These are phyloP conservation scores for Spathaspora passalidarum DNA, from an alignment of 805 yeast genomes.

Conservation along the genomic window DNA sequence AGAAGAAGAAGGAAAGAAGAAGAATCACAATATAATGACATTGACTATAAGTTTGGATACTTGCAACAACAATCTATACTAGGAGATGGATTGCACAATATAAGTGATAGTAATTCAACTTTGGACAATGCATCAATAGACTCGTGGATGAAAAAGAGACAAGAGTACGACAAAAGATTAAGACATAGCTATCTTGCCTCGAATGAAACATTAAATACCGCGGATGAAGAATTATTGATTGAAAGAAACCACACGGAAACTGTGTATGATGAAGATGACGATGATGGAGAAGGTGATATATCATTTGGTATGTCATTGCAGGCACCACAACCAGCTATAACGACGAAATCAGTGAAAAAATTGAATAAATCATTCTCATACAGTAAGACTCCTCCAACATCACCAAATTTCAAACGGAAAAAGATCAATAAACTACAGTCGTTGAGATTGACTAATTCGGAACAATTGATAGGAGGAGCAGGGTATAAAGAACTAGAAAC, in stretches of 20 bases:
- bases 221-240: conserved; percentile 9
- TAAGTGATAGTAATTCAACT: conserved; percentile 33
- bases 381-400: conserved; percentile 18
- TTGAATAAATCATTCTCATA: conserved; percentile 23
- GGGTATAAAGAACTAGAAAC: neutral
- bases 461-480: conserved; percentile 4
- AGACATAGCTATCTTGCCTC: conserved; percentile 28
- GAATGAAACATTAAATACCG: conserved; percentile 21
- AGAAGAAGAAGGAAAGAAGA: conserved; percentile 21
- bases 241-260: conserved; percentile 5
- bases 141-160: conserved; percentile 52
- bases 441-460: conserved; percentile 7
- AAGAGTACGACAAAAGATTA: conserved; percentile 35
- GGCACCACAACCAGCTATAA: neutral
- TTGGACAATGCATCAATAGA: conserved; percentile 50
- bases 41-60: conserved; percentile 24
- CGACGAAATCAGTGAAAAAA: conserved; percentile 15
- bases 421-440: conserved; percentile 6
- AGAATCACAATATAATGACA: conserved; percentile 24
- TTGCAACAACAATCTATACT: conserved; percentile 15
- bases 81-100: conserved; percentile 3
- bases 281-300: conserved; percentile 2
- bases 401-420: conserved; percentile 12
- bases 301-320: neutral
- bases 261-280: conserved; percentile 3